phyloP scores from a whole-genome alignment of 495 filamentous ascomycete species.

The Xylona heveae region DNA sequence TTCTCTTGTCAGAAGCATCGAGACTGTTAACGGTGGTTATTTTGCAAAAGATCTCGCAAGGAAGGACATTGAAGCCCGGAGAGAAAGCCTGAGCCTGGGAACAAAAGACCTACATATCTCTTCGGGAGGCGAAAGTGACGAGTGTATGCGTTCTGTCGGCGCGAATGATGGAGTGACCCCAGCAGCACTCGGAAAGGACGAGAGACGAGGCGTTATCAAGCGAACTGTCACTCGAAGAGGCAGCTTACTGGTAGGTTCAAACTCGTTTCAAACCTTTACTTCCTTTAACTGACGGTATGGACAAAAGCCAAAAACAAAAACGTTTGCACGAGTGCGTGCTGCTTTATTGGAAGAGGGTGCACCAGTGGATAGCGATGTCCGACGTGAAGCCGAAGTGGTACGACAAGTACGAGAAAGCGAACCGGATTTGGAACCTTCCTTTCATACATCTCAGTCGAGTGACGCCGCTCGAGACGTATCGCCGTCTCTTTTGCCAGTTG shows the following conservation, averaged over 20 bases:
- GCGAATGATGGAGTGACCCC: conserved; percentile 10
- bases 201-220: conserved; percentile 31
- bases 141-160: conserved; percentile 13
- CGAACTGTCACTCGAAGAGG: conserved; percentile 66
- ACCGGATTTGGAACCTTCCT: conserved; percentile 19
- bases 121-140: conserved; percentile 54
- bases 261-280: not conserved
- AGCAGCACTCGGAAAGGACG: conserved; percentile 20
- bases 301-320: conserved; percentile 80
- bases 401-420: conserved; percentile 74
- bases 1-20: conserved; percentile 37
- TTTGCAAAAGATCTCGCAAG: conserved; percentile 20
- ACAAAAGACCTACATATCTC: conserved; percentile 75
- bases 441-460: not conserved
- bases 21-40: conserved; percentile 14
- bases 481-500: conserved; percentile 10
- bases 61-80: conserved; percentile 31
- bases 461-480: not conserved
- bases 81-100: conserved; percentile 71
- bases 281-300: conserved; percentile 2
- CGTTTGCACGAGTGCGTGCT: conserved; percentile 78
- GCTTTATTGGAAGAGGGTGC: conserved; percentile 71
- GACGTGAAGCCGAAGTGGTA: conserved; percentile 84
- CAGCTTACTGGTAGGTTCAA: conserved; percentile 54
- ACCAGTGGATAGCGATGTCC: conserved; percentile 71